These are phyloP conservation scores for Kalmanozyma brasiliensis DNA, from an alignment of 1,284 basidiomycete genomes.

Conservation along the genomic window DNA sequence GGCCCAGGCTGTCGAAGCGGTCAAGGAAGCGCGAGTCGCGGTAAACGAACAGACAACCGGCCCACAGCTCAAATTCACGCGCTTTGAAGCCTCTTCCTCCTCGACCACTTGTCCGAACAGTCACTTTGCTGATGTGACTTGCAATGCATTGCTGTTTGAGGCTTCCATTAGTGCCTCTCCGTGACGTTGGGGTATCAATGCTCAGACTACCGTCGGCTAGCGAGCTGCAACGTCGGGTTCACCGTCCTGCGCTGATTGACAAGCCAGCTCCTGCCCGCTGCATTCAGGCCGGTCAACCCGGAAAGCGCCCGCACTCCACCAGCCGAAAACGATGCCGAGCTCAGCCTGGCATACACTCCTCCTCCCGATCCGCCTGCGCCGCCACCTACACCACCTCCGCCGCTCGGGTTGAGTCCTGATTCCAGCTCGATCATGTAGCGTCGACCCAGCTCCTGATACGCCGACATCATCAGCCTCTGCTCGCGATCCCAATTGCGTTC, in stretches of 20 bases:
- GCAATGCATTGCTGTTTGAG: too few species aligned
- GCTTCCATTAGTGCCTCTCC: neutral
- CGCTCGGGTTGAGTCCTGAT: constrained; percentile 40
- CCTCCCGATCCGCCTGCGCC: constrained; percentile 4
- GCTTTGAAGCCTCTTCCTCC: too few species aligned
- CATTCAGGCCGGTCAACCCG: constrained; percentile 27
- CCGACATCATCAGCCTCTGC: constrained; percentile 52
- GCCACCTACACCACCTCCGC: constrained; percentile 6
- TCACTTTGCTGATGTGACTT: too few species aligned
- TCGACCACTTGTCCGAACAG: too few species aligned
- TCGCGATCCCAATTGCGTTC: constrained; percentile 35
- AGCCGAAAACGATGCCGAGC: constrained; percentile 30
- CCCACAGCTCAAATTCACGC: too few species aligned
- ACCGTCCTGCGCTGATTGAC: constrained; percentile 26
- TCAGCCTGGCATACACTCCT: constrained; percentile 7
- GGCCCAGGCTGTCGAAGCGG: too few species aligned
- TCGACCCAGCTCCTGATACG: constrained; percentile 46
- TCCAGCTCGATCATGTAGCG: constrained; percentile 50
- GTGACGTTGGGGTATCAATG: too few species aligned
- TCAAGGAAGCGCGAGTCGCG: too few species aligned
- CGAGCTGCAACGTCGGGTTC: constrained; percentile 38
- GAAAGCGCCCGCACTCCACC: constrained; percentile 32
- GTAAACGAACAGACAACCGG: too few species aligned
- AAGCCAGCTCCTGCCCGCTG: constrained; percentile 40
- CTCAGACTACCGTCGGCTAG: constrained; percentile 20